Conservation (phyloP, 2,329 filamentous ascomycete species). For the Paraphoma chrysanthemicola region DNA sequence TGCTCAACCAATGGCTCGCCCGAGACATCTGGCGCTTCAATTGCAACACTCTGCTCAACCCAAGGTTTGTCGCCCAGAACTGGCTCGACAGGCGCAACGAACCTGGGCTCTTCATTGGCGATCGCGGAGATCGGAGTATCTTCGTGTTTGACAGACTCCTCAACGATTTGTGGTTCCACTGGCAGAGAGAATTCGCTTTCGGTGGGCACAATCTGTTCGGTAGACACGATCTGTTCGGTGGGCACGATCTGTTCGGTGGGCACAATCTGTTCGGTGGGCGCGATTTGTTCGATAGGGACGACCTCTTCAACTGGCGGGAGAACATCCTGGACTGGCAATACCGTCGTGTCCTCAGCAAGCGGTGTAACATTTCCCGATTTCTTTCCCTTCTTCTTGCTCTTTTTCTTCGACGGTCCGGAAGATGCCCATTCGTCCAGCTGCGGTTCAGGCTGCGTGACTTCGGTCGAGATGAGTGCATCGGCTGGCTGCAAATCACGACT, state of each 20-base stretch:
- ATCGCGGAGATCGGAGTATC: neutral
- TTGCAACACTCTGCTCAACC: neutral
- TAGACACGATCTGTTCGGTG: neutral
- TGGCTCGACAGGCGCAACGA: neutral
- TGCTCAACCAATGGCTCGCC: conserved; percentile 7
- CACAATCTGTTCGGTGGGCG: neutral
- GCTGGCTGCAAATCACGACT: neutral
- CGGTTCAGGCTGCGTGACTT: neutral
- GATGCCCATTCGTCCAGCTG: conserved; percentile 10
- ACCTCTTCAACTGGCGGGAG: neutral
- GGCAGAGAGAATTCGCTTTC: neutral
- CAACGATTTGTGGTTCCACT: neutral
- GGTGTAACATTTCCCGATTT: conserved; percentile 17
- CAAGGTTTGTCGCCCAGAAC: neutral
- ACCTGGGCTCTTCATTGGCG: no score
- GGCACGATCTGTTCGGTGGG: neutral
- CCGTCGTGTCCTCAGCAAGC: neutral
- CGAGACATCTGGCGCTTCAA: neutral
- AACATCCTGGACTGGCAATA: neutral
- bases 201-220: neutral
- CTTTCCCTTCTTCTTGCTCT: conserved; percentile 37
- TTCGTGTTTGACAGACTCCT: neutral
- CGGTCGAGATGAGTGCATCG: neutral
- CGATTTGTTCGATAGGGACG: neutral
- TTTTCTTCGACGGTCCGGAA: conserved; percentile 23